Evolutionary conservation across 139 green algal genomes (phyloP), one percentile per base, ranked within the genome.

Genomic region (Zygnema cylindricum): DNA sequence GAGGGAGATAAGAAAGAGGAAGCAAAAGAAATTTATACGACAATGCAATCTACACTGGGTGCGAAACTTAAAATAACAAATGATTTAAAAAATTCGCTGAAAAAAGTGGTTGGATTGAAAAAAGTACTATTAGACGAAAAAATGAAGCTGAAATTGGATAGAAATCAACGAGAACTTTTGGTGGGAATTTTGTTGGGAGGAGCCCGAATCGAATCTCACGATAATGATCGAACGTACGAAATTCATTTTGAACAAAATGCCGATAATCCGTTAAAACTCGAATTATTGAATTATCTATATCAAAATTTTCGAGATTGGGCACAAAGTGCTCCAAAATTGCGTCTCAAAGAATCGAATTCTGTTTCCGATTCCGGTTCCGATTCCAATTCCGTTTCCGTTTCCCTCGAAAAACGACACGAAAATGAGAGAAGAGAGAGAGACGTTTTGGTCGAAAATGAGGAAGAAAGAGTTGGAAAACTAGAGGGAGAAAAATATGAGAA

Each of bases 121-220:
- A 69, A 11, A 36, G 25, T 87, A 25, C 7, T 30, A 84, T n/a
- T 38, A 0, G 82, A 87, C 1, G 55, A 87, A 1, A 84, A 39
- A 0, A 22, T 23, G 41, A 39, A 43, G 42, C 82, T 82, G 57
- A 87, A 87, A 32, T 55, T 87, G 43, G 32, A 42, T 23, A 43
- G 43, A 71, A 25, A 87, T 54, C 82, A 87, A 33, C 40, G 82
- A 2, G 43, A 87, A 55, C 25, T 43, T 21, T 3, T 87, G 25
- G 36, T 82, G 1, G 82, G 82, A 42, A 23, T 82, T 23, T 32
- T 87, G 30, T 71, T 87, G 55, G 82, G 43, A 21, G 82, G 82
- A 32, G 82, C 42, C 30, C 32, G 69, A 16, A 71, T 87, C 38
- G 55, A n/a, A 3, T 35, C 43, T n/a, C 33, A 40, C n/a, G 82